Evolutionary conservation across 805 yeast species (phyloP), one percentile per base, ranked within the genome.

Genomic region (Maudiozyma serrabonitensis): DNA sequence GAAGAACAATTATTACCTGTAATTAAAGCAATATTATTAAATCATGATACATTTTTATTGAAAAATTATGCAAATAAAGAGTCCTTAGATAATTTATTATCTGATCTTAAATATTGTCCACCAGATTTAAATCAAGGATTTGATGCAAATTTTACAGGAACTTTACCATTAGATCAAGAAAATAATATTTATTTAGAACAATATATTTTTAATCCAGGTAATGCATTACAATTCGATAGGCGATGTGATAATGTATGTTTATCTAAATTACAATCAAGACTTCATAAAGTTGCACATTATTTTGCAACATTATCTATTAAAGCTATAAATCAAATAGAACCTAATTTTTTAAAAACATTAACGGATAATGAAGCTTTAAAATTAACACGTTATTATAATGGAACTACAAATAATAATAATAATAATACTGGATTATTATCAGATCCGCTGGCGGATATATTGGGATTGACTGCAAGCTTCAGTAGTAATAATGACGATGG

Each of bases 51-150:
- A 6, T 62, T 65, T 44, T 47, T 64, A 18, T 48, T 65, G 54
- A 56, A 60, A 44, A 64, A 65, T 50, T 64, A 59, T 47, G 68
- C 69, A 7, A 58, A 62, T 43, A 52, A 54, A 44, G 53, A 48
- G 4, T 47, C 47, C 1, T 35, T 64, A 18, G 57, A 55, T 44
- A 51, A 41, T 2, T 47, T 62, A 43, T 4, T 54, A 12, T 46
- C 45, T 2, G 39, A 35, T 3, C 41, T 61, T 37, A 18, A 26
- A 9, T 12, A 50, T 15, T 18, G 25, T 7, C 8, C 26, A 5
- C 46, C 48, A 12, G 43, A 42, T 26, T 21, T 42, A 2, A 32
- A 45, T 4, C 56, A 56, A 37, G 61, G 59, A 13, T 58, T 64
- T 32, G 67, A 62, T 50, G 56, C 60, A 11, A 57, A 56, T 49